phyloP scores from a whole-genome alignment of 1,284 basidiomycete genomes.

The Cryptococcus maquisensis region DNA sequence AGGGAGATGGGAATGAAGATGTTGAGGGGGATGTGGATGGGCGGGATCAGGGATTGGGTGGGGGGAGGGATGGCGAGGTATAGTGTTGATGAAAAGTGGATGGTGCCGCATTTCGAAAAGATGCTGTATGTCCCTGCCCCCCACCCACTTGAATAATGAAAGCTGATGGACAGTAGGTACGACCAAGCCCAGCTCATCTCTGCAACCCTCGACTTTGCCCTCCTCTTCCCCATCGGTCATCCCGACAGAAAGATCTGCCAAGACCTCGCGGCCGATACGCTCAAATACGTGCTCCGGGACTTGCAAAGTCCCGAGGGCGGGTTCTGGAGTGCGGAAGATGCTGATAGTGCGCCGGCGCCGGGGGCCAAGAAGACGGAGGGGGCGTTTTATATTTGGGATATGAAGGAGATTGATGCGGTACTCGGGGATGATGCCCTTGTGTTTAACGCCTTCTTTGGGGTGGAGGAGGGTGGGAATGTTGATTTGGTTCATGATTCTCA shows the following conservation, averaged over 20 bases:
- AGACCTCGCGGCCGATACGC: conserved; percentile 39
- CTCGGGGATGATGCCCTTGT: conserved; percentile 40
- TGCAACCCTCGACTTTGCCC: conserved; percentile 35
- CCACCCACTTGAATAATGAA: background rate
- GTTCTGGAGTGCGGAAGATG: conserved; percentile 53
- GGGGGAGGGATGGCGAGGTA: conserved; percentile 52
- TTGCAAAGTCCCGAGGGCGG: conserved; percentile 46
- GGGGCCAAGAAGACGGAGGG: conserved; percentile 43
- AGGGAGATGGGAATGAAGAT: conserved; percentile 35
- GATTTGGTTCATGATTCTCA: conserved; percentile 49
- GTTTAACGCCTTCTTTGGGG: conserved; percentile 47
- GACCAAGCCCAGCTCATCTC: conserved; percentile 51
- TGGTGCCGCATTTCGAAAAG: conserved; percentile 54
- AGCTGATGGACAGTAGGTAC: conserved; percentile 29
- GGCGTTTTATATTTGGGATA: conserved; percentile 53
- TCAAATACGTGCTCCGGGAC: conserved; percentile 49
- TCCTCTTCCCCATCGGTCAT: conserved; percentile 16
- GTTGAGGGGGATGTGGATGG: conserved; percentile 46
- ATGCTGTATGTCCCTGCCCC: conserved; percentile 44
- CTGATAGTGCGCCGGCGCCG: conserved; percentile 43
- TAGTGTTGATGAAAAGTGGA: conserved; percentile 52
- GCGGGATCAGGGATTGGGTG: conserved; percentile 53
- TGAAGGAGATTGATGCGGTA: conserved; percentile 45
- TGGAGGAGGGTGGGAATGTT: conserved; percentile 50
- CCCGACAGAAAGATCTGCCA: conserved; percentile 24